Base-by-base conservation (phyloP, 2,329 filamentous ascomycete species). In the Fusarium annulatum region DNA sequence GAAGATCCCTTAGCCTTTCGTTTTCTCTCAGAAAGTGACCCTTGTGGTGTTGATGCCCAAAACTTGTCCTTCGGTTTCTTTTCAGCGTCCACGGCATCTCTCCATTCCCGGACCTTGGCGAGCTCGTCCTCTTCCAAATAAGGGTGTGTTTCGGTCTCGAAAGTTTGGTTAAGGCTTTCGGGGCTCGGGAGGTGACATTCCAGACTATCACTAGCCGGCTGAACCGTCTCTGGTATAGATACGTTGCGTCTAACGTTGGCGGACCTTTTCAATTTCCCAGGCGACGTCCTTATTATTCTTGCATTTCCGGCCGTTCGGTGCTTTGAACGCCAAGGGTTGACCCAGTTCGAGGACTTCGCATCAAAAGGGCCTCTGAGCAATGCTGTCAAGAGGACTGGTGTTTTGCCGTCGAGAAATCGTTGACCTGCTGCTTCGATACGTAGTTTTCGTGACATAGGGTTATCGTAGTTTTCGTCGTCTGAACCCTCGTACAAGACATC, bases 341-440 rank as follows among this genome's bases (percentile, higher is more conserved):
- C 56, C 80, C 80, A 82, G 43, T 78, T 74, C 10, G 78, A 76
- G 9, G 58, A 45, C 11, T 53, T 71, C 38, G 61, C 45, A 28
- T 86, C 84, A 72, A 93, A 92, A 1, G 92, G 92, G 1, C 92
- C 92, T 67, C 82, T 86, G 7, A 94, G 82, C 10, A 82, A 81
- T 11, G 92, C 88, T 18, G 92, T 92, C 7, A 91, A 79, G 6
- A 95, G 84, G 30, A 87, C 77, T 0, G 91, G 86, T 4, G 85
- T 78, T 36, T 85, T 82, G 1, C 92, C 92, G 11, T 84, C 81
- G 42, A 93, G 81, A 74, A 88, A 93, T 39, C 86, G 85, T 38
- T 85, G 81, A 3, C 89, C 92, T 18, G 91, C 87, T 1, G 84
- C 80, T 78, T 93, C 90, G 66, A 91, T 90, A 67, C 89, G 86